Base-by-base conservation (phyloP, 1,284 basidiomycete species). In the Pseudomicrostroma phylloplanum region DNA sequence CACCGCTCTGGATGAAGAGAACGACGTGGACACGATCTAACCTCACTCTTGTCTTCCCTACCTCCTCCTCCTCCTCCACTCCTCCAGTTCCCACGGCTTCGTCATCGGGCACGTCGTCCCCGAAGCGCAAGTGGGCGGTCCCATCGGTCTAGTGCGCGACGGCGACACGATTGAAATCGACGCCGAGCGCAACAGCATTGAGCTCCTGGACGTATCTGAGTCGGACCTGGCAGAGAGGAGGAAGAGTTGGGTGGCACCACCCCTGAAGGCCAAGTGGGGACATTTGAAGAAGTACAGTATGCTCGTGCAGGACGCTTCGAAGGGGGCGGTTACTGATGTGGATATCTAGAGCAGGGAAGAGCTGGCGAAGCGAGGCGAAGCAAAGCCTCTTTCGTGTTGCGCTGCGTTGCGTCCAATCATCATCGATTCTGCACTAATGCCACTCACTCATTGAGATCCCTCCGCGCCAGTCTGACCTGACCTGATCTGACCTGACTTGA, bases 301-400 rank as follows among this genome's bases (percentile, higher is more conserved):
- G 55, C 73, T 77, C 55, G 80, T 81, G 8, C 57, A 67, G 13
- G 92, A 97, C 79, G 93, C 91, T 19, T 89, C 88, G 76, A 86
- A 85, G 41, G 92, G 91, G 6, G 92, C 91, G 76, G 86, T 93
- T 69, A 93, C 91, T 46, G 91, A 93, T 79, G 53, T 90, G 64
- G 56, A 57, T 17, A 1, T 36, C 30, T 36, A 36, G 30, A 36
- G 30, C 9, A 9, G 30, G 3, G 4, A 4, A 36, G 30, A 36
- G 30, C 4, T 4, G 30, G 30, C 30, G 30, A 36, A 9, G 30
- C 3, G 30, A 9, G 30, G 30, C 3, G 30, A 9, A 36, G 30
- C 4, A 9, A 9, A 36, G 30, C 30, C 30, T 36, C 9, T 36
- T 36, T 36, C 30, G 30, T 36, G 4, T 36, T 36, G 4, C 9